Evolutionary conservation across 2,329 filamentous ascomycete species (phyloP).

Genomic region (Aspergillus costaricaensis): DNA sequence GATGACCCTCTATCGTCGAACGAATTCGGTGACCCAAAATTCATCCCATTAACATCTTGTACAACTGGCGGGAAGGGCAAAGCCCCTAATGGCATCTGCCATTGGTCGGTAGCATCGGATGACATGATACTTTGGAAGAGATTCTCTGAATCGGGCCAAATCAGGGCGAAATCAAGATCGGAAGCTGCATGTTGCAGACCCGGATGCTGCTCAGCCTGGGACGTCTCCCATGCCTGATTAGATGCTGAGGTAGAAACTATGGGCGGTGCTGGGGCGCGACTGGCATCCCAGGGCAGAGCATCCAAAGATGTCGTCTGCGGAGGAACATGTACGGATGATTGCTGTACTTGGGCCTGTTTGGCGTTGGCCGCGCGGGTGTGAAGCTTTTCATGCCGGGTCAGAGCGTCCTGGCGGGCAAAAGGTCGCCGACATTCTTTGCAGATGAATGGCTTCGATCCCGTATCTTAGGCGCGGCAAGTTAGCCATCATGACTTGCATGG

Average conservation of each 20-base stretch:
- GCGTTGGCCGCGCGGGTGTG: slow-evolving; percentile 34
- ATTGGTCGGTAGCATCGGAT: slow-evolving; percentile 42
- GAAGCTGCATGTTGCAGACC: slow-evolving; percentile 27
- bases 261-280: slow-evolving; percentile 21
- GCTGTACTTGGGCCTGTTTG: slow-evolving; percentile 21
- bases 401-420: slow-evolving; percentile 48
- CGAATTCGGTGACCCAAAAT: slow-evolving; percentile 37
- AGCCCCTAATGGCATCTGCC: slow-evolving; percentile 47
- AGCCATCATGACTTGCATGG: slow-evolving; percentile 16
- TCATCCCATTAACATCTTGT: slow-evolving; percentile 32
- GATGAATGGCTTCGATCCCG: slow-evolving; percentile 44
- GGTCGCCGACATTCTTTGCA: slow-evolving; percentile 45
- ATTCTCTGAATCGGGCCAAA: slow-evolving; percentile 50
- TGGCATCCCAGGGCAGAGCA: slow-evolving; percentile 29
- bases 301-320: slow-evolving; percentile 24
- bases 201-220: slow-evolving; percentile 22
- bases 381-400: slow-evolving; percentile 48
- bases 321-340: slow-evolving; percentile 11
- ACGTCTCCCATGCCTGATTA: slow-evolving; percentile 29
- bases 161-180: slow-evolving; percentile 45
- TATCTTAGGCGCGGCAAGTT: slow-evolving; percentile 34
- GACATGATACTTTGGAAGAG: slow-evolving; percentile 49
- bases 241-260: slow-evolving; percentile 22
- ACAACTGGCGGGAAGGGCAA: slow-evolving; percentile 41
- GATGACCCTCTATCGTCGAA: slow-evolving; percentile 42